Conservation (phyloP, 202 grass and related monocot species). For the Eragrostis tef region DNA sequence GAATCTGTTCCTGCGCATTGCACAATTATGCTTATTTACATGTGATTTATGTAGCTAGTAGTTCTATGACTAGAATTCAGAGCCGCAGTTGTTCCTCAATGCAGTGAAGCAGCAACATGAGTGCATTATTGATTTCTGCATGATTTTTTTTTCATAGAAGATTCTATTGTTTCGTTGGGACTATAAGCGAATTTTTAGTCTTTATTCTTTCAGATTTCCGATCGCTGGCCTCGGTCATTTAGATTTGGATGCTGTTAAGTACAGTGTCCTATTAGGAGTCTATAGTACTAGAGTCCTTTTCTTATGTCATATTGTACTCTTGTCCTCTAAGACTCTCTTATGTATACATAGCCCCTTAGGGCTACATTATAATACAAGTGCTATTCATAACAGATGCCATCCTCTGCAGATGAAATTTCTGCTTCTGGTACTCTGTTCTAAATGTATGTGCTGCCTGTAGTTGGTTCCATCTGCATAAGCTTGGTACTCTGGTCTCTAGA, state of each 20-base stretch:
- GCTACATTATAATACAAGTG: too few species aligned
- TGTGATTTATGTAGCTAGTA: neutral
- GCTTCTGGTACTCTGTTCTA: neutral
- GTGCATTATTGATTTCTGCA: neutral
- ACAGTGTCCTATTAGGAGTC: too few species aligned
- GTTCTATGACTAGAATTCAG: conserved; percentile 7
- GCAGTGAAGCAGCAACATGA: neutral
- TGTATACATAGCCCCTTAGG: too few species aligned
- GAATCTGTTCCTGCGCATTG: neutral
- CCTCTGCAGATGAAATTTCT: neutral
- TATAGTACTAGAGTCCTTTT: too few species aligned
- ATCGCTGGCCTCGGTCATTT: neutral
- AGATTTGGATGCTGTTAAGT: too few species aligned
- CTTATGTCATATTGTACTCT: too few species aligned
- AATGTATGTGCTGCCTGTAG: neutral
- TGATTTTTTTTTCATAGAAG: neutral
- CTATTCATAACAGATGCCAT: too few species aligned
- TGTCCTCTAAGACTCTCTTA: too few species aligned
- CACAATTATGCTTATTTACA: neutral
- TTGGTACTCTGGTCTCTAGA: neutral
- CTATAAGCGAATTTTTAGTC: neutral
- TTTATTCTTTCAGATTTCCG: neutral
- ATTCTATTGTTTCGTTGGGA: neutral
- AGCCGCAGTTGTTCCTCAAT: neutral
- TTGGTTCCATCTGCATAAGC: neutral